phyloP scores from a whole-genome alignment of 2,329 filamentous ascomycete species.

The Amylocarpus encephaloides region DNA sequence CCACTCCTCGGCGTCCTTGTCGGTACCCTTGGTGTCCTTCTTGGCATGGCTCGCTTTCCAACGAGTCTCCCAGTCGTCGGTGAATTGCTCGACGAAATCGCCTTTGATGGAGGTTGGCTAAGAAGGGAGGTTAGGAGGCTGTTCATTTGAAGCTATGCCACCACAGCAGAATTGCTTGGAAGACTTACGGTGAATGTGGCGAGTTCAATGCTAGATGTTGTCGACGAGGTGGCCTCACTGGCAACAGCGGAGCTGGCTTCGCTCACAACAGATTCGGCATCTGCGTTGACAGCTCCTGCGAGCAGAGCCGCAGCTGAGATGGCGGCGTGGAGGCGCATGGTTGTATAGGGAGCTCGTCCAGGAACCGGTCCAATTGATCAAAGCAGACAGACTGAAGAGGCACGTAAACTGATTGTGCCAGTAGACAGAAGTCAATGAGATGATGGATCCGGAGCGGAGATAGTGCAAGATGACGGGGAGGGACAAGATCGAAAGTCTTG shows the following conservation, averaged over 20 bases:
- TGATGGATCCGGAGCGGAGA: slow-evolving; percentile 1
- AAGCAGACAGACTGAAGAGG: neutral
- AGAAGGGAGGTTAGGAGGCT: slow-evolving; percentile 13
- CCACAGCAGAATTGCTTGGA: slow-evolving; percentile 2
- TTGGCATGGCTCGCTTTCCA: slow-evolving; percentile 96
- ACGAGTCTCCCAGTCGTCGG: slow-evolving; percentile 85
- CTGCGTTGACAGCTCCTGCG: slow-evolving; percentile 62
- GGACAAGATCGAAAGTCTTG: neutral
- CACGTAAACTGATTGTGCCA: neutral
- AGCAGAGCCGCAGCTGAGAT: slow-evolving; percentile 68
- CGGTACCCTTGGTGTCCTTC: slow-evolving; percentile 73
- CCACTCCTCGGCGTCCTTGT: slow-evolving; percentile 76
- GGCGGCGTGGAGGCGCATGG: slow-evolving; percentile 78
- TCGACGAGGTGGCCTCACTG: slow-evolving; percentile 40
- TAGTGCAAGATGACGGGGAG: neutral
- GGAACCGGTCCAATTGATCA: too few relatives aligned
- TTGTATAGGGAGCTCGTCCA: slow-evolving; percentile 32
- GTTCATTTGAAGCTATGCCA: slow-evolving; percentile 3
- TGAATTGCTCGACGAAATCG: slow-evolving; percentile 97
- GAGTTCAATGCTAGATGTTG: slow-evolving; percentile 56
- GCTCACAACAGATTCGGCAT: slow-evolving; percentile 50
- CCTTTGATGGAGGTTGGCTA: slow-evolving; percentile 86
- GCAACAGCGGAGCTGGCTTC: slow-evolving; percentile 39
- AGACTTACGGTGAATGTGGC: slow-evolving; percentile 81
- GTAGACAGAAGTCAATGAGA: neutral